Conservation (phyloP, 192 early-diverging fungal species). For the Phycomyces nitens region DNA sequence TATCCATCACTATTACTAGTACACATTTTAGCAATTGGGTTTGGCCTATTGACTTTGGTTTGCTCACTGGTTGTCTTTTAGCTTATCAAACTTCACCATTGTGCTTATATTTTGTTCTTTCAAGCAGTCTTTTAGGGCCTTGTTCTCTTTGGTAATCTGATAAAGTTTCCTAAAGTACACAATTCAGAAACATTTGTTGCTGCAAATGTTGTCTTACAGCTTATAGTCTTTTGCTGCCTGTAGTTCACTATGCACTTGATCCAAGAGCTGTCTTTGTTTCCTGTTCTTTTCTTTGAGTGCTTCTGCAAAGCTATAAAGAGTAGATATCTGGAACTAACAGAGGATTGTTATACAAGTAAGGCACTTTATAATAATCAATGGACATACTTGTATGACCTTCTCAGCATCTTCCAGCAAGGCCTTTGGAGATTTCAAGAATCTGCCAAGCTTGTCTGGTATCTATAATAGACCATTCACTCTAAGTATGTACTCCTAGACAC, state of each 20-base stretch:
- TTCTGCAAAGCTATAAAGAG: neutral
- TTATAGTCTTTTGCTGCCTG: conserved; percentile 2
- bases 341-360: neutral
- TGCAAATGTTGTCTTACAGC: neutral
- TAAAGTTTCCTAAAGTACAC: neutral
- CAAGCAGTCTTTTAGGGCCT: neutral
- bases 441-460: neutral
- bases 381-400: conserved; percentile 14
- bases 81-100: too few relatives aligned
- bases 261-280: conserved; percentile 4
- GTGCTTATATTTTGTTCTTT: too few relatives aligned
- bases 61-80: too few relatives aligned
- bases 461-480: neutral
- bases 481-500: neutral
- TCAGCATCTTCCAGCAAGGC: conserved; percentile 9
- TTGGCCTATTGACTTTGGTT: too few relatives aligned
- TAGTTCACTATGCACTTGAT: conserved; percentile 2
- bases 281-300: conserved; percentile 1
- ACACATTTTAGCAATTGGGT: too few relatives aligned
- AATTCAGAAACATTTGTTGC: too few relatives aligned
- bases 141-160: conserved; percentile 2
- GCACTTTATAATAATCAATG: neutral
- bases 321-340: conserved; percentile 9
- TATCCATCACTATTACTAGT: too few relatives aligned
- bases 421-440: conserved; percentile 1